Base-by-base conservation (phyloP, 805 yeast genomes). In the Ogataea pini region DNA sequence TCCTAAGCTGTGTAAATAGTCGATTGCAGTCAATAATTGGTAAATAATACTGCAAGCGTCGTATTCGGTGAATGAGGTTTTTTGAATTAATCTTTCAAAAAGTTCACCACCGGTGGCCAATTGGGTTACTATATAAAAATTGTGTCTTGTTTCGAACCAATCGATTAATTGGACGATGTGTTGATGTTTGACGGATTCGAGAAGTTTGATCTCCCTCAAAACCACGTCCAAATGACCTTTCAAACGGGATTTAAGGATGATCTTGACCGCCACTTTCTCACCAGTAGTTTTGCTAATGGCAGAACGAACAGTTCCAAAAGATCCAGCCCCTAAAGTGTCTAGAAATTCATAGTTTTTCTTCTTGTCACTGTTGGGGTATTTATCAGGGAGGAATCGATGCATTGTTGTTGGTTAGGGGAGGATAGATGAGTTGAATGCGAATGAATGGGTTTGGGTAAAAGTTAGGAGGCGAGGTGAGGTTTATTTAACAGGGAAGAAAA, bases 101-200 rank as follows among this genome's bases (percentile, higher is more conserved):
- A 92, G 71, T 67, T 92, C 99, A 43, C 99, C 99, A 25, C 99
- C 99, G 1, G 90, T 85, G 19, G 97, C 97, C 61, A 92, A 73
- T 66, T 92, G 96, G 2, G 97, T 92, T 16, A 89, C 97, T 49
- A 92, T 85, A 63, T 89, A 92, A 68, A 88, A 90, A 71, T 92
- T 92, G 59, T 90, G 96, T 65, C 80, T 86, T 24, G 89, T 80
- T 71, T 92, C 97, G 64, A 92, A 92, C 92, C 96, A 92, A 65
- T 90, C 97, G 44, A 84, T 76, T 63, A 92, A 85, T 32, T 83
- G 81, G n/a, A 92, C 96, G 58, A 92, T 90, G 67, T 92, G 86
- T 1, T 90, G 90, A 66, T 91, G 96, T 42, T 78, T 65, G 50
- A 91, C 73, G 45, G 79, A 78, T 59, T 80, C 82, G 46, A 92